Evolutionary conservation across 441 rosid genomes (phyloP), one percentile per base, ranked within the genome.

Genomic region (Arabidopsis lyrata): DNA sequence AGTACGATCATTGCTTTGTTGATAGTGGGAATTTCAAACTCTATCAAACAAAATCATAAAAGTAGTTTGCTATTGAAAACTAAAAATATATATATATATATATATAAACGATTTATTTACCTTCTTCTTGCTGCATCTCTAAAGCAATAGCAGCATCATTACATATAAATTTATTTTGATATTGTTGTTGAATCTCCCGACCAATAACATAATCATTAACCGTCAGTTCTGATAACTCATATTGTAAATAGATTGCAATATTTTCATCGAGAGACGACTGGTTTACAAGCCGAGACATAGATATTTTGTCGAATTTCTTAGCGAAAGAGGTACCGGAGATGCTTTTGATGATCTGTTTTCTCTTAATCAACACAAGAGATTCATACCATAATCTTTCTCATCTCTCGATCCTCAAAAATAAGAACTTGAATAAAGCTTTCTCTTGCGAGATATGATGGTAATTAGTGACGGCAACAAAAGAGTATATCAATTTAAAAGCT

Each of bases 111-210:
- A 53, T 15, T 35, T 56, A 11, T 38, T 5, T 74, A 74, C 72
- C 77, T 74, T 66, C 73, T 74, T 74, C 67, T 58, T 41, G 54
- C 5, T 66, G 47, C 50, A 66, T 58, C 67, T 58, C 67, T 39
- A 66, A 66, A 39, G 72, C 66, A 66, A 74, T 57, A 74, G 22
- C 60, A 47, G 4, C 52, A 66, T 66, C 77, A 22, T 29, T 57
- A 38, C 7, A 35, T 13, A 14, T 24, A n/a, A 38, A n/a, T 14
- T 15, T 27, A 13, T 73, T 56, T 15, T 45, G 49, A 35, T 55
- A 24, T 24, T 64, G 31, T 42, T 20, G 45, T 9, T 74, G 39
- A 31, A 66, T 24, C 39, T 49, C 67, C 53, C 68, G 53, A 49
- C 61, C 61, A 57, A 74, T 74, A 66, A 5, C 60, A 56, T 18